phyloP scores from a whole-genome alignment of 345 rosid genomes.

The Dipteronia sinensis region DNA sequence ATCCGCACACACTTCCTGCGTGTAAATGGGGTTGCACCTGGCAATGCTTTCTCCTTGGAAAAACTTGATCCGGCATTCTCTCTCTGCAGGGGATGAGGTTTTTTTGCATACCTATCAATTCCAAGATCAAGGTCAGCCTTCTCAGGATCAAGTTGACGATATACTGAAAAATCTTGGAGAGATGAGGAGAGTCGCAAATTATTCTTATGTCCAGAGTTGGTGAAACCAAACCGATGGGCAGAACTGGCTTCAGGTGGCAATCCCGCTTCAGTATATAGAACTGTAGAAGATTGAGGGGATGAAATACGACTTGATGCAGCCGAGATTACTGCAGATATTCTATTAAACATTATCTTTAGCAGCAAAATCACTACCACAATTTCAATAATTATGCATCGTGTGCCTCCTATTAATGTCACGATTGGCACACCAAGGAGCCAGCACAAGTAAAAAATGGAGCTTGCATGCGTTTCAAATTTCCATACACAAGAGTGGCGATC shows the following conservation, averaged over 20 bases:
- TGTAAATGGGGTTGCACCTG: constrained; percentile 42
- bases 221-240: constrained; percentile 38
- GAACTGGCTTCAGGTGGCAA: constrained; percentile 36
- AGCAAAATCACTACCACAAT: constrained; percentile 5
- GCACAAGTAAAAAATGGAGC: not conserved
- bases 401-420: not conserved
- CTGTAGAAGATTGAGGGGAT: constrained; percentile 43
- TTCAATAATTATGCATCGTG: not conserved
- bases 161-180: constrained; percentile 84
- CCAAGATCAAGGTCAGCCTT: constrained; percentile 44
- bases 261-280: constrained; percentile 50
- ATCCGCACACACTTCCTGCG: constrained; percentile 65
- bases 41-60: constrained; percentile 75
- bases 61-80: constrained; percentile 68
- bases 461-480: not conserved
- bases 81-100: constrained; percentile 42
- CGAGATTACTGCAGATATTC: constrained; percentile 48
- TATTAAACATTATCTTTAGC: constrained; percentile 61
- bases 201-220: constrained; percentile 49
- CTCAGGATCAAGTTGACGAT: constrained; percentile 58
- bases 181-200: constrained; percentile 75
- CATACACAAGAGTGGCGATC: not conserved
- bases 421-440: not conserved
- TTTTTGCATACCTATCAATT: constrained; percentile 39
- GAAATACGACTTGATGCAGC: constrained; percentile 40